Base-by-base conservation (phyloP, 306 rosid species). In the Cicer judaicum region DNA sequence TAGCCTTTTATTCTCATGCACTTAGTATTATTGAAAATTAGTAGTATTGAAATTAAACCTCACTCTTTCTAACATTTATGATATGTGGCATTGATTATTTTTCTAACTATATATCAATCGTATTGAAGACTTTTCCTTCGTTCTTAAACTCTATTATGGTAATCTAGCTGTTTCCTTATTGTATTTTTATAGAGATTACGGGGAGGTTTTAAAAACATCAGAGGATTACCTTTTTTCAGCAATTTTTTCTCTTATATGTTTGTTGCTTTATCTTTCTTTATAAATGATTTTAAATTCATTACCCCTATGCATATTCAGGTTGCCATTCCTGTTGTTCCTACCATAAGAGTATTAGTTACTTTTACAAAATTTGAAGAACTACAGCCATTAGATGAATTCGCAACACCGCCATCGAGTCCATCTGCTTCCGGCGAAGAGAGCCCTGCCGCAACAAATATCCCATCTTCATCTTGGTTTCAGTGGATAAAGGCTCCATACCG, bases 251-350 rank as follows among this genome's bases (percentile, higher is more conserved):
- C 62, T 47, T 49, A 6, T 5, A 24, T 44, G 49, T 21, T 49
- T 64, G 42, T 64, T 46, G 0, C 14, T 41, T n/a, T 61, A n/a
- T 56, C 49, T 65, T 18, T 66, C 16, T 71, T 50, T 29, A 11
- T 43, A 29, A 15, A 52, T 61, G 34, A 36, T 50, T 56, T 46
- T 71, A 61, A 76, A 61, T 7, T 67, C 21, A 75, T 79, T 42
- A 8, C 10, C 54, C 42, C 24, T 69, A 13, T 80, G 75, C 60
- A 39, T 53, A 12, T 80, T 50, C 82, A 95, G 99, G 99, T 95
- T 69, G 99, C 99, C 38, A 92, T 95, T 72, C 99, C 98, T 5
- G 97, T 95, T 78, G 90, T 95, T 84, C 98, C 98, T n/a, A 95
- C 98, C 14, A 92, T 95, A 71, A 86, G 88, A 73, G 99, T 95